Percentiles rank a stretch among this genome's conserved stretches.
These are phyloP conservation scores for Eucalyptus erythrocorys DNA, from an alignment of 345 rosid species.

Conservation along the genomic window DNA sequence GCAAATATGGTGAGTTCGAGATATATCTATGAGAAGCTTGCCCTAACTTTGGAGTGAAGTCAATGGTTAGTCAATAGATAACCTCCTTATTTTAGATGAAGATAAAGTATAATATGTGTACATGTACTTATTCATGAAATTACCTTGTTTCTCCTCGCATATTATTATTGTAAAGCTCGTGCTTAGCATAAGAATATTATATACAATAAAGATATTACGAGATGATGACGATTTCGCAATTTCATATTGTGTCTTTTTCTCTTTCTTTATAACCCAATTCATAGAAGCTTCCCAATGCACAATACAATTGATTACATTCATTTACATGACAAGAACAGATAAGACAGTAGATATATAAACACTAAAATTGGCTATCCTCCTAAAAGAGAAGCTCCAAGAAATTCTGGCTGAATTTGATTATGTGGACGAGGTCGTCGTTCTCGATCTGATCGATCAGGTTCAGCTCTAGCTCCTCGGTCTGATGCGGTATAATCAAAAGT, in stretches of 20 bases:
- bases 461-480: neutral
- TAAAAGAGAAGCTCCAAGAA: neutral
- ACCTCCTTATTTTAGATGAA: neutral
- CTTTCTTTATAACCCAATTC: neutral
- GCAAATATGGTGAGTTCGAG: neutral
- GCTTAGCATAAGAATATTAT: neutral
- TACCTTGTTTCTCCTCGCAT: neutral
- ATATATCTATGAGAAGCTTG: neutral
- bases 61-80: neutral
- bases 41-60: neutral
- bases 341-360: neutral
- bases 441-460: neutral
- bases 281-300: neutral
- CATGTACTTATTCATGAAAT: neutral
- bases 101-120: neutral
- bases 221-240: neutral
- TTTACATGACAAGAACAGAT: neutral
- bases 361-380: neutral
- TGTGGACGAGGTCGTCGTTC: neutral
- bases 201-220: neutral
- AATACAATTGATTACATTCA: neutral
- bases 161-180: neutral
- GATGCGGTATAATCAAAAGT: constrained; percentile 18
- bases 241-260: neutral
- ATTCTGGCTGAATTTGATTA: neutral